Evolutionary conservation across 495 filamentous ascomycete genomes (phyloP).

Genomic region (Gamarada debralockiae): DNA sequence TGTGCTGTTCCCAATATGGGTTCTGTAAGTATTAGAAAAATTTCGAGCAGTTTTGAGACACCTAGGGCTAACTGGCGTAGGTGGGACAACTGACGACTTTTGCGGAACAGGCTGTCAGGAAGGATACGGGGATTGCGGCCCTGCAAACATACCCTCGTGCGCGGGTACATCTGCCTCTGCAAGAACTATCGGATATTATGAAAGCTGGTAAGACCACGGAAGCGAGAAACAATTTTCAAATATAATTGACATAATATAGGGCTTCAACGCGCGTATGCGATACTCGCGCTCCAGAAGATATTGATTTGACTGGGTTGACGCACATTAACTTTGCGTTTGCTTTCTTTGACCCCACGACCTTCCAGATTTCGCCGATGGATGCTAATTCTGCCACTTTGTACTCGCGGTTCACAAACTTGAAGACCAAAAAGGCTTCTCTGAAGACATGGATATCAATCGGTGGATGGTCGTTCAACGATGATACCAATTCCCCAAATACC

Average conservation of each 20-base stretch:
- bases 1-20: slow-evolving; percentile 16
- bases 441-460: slow-evolving; percentile 38
- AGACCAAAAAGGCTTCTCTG: slow-evolving; percentile 15
- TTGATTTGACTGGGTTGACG: slow-evolving; percentile 4
- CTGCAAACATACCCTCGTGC: slow-evolving; percentile 3
- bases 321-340: slow-evolving; percentile 26
- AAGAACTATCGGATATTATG: slow-evolving; percentile 11
- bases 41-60: too few relatives aligned
- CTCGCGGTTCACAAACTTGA: slow-evolving; percentile 5
- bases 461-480: slow-evolving; percentile 39
- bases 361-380: slow-evolving; percentile 11
- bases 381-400: neutral
- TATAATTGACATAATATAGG: slow-evolving; percentile 1
- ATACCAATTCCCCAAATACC: slow-evolving; percentile 1
- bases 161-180: neutral
- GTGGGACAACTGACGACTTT: neutral
- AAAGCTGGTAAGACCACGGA: slow-evolving; percentile 9
- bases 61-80: too few relatives aligned
- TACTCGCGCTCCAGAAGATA: slow-evolving; percentile 1
- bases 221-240: too few relatives aligned
- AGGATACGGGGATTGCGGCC: slow-evolving; percentile 5
- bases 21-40: too few relatives aligned
- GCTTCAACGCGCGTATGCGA: slow-evolving; percentile 4
- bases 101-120: neutral
- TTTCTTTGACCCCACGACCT: slow-evolving; percentile 15